Base-by-base conservation (phyloP, 306 rosid genomes). In the Vigna radiata region DNA sequence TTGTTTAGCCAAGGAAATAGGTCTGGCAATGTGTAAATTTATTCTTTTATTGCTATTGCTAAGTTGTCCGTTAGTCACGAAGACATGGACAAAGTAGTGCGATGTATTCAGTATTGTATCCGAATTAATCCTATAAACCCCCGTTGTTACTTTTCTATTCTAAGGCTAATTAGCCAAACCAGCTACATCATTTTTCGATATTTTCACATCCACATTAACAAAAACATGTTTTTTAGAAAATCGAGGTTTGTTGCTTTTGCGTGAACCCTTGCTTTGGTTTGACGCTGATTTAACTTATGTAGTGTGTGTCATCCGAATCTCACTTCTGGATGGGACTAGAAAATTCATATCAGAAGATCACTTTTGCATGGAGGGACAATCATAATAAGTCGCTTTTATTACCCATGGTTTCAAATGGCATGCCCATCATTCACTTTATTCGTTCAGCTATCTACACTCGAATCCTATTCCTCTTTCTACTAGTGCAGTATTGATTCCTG, bases 401-500 rank as follows among this genome's bases (percentile, higher is more conserved):
- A 9, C 46, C 43, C 31, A 71, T 46, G 55, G 48, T 52, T 58
- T 62, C 81, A 85, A 54, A 77, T 66, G 19, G 10, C 48, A 77
- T 53, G 73, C 73, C 41, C 17, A 63, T 37, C 14, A 52, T 54
- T 12, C 6, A 16, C 85, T 78, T 82, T 84, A 88, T 90, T 83
- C 90, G 68, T 49, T 68, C 64, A 48, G 52, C 55, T 70, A 80
- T 82, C 71, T 17, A 64, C 53, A 79, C 70, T 37, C 2, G 90
- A 90, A 90, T 86, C 92, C 23, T 81, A 79, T 86, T 90, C 95
- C 64, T 17, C 76, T 25, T 61, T 72, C 27, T 75, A 69, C 68
- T 80, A 29, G 12, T 68, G 70, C 66, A 62, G 73, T n/a, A 77
- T 77, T 58, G 82, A 77, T 80, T 58, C 66, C 18, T 60, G 56